Base-by-base conservation (phyloP, 345 rosid species). In the Lepidium sativum region DNA sequence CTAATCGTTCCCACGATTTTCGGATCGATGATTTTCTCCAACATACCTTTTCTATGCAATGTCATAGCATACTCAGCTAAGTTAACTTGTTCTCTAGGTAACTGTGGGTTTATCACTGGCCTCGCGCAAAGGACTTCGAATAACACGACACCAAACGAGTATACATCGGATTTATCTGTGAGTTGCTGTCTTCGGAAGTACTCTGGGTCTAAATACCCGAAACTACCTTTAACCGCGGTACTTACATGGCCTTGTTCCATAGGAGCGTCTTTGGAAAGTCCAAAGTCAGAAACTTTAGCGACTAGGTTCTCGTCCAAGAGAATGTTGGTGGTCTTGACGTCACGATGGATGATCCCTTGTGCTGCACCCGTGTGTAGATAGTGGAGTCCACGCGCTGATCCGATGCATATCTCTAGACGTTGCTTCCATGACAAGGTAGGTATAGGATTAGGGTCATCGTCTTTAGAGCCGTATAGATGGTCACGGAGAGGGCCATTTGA, bases 161-260 rank as follows among this genome's bases (percentile, higher is more conserved):
- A 91, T 6, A 91, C 92, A 69, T 88, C 95, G 0, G 95, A 86
- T 80, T 88, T 91, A 56, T 88, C 91, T 0, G 94, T 88, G 2
- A 88, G 86, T 54, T 88, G 96, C 31, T 91, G 96, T 45, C 87
- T 80, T 54, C 87, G 62, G 78, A 91, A 91, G 80, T 88, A 86
- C 65, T 91, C 95, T 0, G 91, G 97, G 54, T 88, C 96, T 13
- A 88, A 84, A 40, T 88, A 88, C 32, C 98, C 96, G 17, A 91
- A 91, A 67, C 98, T 91, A 9, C 94, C 96, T 67, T 91, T 88
- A 53, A 91, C 94, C 0, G 96, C 91, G 0, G 94, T 88, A 86
- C 98, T 88, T 12, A 86, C 96, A 44, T 83, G 80, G 8, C 84
- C 88, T 33, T 82, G 82, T 3, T 85, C 87, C 80, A 80, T 64